Evolutionary conservation across 345 rosid species (phyloP).

Genomic region (Brassica napus): Da-Ae NC_063441.1:17308501-17309000

Average conservation of each 20-base stretch:
- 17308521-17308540: neutral
- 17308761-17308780: constrained; percentile 65
- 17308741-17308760: constrained; percentile 59
- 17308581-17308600: neutral
- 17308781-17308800: constrained; percentile 71
- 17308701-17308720: constrained; percentile 78
- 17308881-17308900: neutral
- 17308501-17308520: constrained; percentile 99
- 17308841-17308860: neutral
- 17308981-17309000: neutral
- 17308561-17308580: neutral
- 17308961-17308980: neutral
- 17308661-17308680: constrained; percentile 81
- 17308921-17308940: neutral
- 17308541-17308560: constrained; percentile 3
- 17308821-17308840: neutral
- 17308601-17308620: constrained; percentile 88
- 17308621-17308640: constrained; percentile 79
- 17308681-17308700: constrained; percentile 80
- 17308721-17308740: constrained; percentile 62
- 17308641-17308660: constrained; percentile 75
- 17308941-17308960: neutral
- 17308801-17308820: constrained; percentile 39
- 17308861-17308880: neutral
- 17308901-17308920: neutral